Conservation (phyloP, 768 basidiomycete species). For the Mrakia frigida region DNA sequence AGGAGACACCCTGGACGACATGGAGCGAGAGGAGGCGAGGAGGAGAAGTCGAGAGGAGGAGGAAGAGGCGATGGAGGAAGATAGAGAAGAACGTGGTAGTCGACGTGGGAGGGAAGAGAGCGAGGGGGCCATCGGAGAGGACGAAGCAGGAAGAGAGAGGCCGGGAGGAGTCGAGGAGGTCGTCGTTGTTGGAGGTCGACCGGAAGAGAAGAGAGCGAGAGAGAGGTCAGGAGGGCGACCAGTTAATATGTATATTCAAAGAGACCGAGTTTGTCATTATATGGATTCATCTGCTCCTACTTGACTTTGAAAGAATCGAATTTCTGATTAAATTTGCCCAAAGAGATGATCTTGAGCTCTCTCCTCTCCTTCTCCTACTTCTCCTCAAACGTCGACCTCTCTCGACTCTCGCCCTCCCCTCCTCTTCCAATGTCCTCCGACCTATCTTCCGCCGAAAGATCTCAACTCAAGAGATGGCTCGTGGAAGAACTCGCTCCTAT, state of each 20-base stretch:
- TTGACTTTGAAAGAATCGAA: background rate
- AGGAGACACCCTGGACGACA: background rate
- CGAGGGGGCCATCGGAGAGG: background rate
- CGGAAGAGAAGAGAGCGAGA: too few species aligned
- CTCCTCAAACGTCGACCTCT: conserved; percentile 7
- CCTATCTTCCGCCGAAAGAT: conserved; percentile 1
- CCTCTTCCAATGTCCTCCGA: conserved; percentile 6
- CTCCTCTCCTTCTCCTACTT: too few species aligned
- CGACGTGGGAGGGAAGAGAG: conserved; percentile 1
- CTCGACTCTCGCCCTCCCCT: background rate
- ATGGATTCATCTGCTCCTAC: too few species aligned
- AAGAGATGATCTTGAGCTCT: background rate
- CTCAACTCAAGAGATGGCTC: conserved; percentile 77
- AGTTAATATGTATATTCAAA: too few species aligned
- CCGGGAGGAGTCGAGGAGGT: background rate
- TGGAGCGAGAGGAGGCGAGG: background rate
- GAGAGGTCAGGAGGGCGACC: background rate
- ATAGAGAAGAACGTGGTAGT: background rate
- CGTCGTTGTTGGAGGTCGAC: background rate
- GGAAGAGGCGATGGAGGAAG: background rate
- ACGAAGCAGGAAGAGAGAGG: background rate
- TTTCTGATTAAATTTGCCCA: background rate
- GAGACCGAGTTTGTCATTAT: too few species aligned
- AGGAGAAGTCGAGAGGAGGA: background rate
- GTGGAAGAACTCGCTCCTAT: conserved; percentile 84